A percentile compares a stretch with the other conserved stretches of the same genome.
These are phyloP conservation scores for Alternaria infectoria DNA, from an alignment of 2,329 filamentous ascomycete species.

Conservation along the genomic window DNA sequence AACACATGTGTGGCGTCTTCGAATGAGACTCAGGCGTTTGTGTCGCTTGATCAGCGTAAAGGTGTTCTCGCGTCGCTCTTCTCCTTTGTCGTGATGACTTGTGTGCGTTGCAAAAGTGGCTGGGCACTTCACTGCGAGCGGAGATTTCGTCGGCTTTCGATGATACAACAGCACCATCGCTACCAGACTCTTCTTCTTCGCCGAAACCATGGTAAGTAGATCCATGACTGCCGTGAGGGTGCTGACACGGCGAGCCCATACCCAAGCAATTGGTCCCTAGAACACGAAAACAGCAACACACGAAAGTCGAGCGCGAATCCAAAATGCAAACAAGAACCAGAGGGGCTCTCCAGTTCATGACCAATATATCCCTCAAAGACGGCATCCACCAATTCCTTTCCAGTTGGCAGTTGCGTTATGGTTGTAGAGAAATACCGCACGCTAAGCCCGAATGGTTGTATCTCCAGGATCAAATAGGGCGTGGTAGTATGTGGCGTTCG, in stretches of 20 bases:
- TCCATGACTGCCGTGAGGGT: not conserved
- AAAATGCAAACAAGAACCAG: not conserved
- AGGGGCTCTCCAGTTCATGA: not conserved
- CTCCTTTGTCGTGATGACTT: not conserved
- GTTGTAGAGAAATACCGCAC: not conserved
- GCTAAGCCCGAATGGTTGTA: not conserved
- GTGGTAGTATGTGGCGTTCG: not conserved
- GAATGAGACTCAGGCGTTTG: not conserved
- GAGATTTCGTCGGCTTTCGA: not conserved
- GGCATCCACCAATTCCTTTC: not conserved
- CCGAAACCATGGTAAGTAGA: not conserved
- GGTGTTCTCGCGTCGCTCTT: not conserved
- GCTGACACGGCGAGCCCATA: not conserved
- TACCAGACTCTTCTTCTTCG: not conserved
- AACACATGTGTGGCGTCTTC: not conserved
- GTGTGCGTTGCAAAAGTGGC: not conserved
- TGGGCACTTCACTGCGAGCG: not conserved
- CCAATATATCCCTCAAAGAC: not conserved
- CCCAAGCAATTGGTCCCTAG: not conserved
- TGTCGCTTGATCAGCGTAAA: not conserved
- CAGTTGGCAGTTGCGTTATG: not conserved
- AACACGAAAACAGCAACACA: not conserved
- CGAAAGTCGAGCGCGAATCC: not conserved
- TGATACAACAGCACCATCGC: not conserved
- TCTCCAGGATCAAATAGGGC: not conserved